Conservation (phyloP, 495 filamentous ascomycete genomes). For the Niebla homalea region DNA sequence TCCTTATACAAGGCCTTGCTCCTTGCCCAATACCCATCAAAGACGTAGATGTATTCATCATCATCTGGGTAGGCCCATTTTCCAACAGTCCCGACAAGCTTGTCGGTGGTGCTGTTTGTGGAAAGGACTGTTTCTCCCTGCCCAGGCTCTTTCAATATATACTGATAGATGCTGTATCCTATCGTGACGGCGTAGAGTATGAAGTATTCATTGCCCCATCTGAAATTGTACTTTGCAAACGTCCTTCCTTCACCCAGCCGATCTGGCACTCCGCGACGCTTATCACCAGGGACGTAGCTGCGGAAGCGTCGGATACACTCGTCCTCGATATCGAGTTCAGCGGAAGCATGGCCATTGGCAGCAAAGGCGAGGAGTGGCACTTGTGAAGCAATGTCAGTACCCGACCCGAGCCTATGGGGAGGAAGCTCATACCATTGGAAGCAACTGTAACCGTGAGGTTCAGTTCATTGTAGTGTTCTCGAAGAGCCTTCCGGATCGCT, state of each 20-base stretch:
- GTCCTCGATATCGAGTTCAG: constrained; percentile 25
- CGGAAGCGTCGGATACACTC: constrained; percentile 26
- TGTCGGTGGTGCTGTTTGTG: constrained; percentile 22
- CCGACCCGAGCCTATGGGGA: not conserved
- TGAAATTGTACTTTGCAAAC: constrained; percentile 29
- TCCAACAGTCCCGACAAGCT: constrained; percentile 24
- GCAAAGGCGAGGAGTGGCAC: constrained; percentile 25
- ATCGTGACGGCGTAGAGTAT: constrained; percentile 26
- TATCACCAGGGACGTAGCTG: constrained; percentile 19
- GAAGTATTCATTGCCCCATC: constrained; percentile 28
- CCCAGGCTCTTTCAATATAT: constrained; percentile 29
- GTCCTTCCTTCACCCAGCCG: constrained; percentile 22
- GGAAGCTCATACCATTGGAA: constrained; percentile 6
- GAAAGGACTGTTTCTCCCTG: constrained; percentile 21
- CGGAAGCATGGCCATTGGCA: constrained; percentile 27
- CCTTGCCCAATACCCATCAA: constrained; percentile 19
- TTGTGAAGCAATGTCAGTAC: not conserved
- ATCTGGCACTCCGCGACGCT: constrained; percentile 16
- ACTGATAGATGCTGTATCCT: constrained; percentile 19
- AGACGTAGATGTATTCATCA: constrained; percentile 28
- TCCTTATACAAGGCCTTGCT: constrained; percentile 15
- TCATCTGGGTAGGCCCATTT: constrained; percentile 21
- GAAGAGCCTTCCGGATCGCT: constrained; percentile 8
- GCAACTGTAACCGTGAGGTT: constrained; percentile 8
- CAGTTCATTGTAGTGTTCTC: constrained; percentile 11